phyloP scores from a whole-genome alignment of 208 protist species.

The Eutreptiella sp. region DNA sequence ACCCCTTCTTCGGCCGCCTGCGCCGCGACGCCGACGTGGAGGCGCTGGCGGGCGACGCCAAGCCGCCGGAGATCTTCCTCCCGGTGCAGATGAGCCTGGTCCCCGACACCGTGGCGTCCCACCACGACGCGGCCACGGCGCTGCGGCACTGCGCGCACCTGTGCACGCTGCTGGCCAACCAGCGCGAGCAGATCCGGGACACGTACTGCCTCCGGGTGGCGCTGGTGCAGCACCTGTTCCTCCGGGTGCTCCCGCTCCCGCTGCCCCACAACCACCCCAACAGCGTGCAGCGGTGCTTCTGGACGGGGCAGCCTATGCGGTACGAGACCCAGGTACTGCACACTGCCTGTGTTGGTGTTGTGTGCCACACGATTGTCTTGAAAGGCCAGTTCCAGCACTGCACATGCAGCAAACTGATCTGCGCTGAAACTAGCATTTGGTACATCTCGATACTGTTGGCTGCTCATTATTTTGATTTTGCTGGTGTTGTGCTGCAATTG shows the following conservation, averaged over 20 bases:
- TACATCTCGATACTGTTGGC: no score
- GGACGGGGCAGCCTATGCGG: conserved; percentile 13
- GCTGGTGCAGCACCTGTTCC: conserved; percentile 33
- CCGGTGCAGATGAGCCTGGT: conserved; percentile 28
- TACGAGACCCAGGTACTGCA: background rate
- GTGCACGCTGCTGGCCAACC: conserved; percentile 33
- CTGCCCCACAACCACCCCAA: conserved; percentile 24
- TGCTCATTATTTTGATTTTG: no score
- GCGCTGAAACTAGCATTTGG: no score
- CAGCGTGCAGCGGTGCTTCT: background rate
- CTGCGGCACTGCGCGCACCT: conserved; percentile 27
- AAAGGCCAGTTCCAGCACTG: no score
- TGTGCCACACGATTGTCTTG: no score
- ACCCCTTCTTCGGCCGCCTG: conserved; percentile 5
- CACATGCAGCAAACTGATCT: no score
- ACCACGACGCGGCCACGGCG: conserved; percentile 22
- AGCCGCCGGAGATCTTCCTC: conserved; percentile 16
- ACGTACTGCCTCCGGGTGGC: conserved; percentile 5
- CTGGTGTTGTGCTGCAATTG: no score
- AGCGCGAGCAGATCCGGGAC: conserved; percentile 21
- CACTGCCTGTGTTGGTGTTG: no score
- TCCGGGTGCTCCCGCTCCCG: conserved; percentile 30
- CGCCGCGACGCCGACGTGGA: conserved; percentile 1
- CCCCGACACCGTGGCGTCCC: conserved; percentile 6
- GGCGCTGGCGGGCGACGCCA: conserved; percentile 10